These are phyloP conservation scores for Wickerhamiella alocasiicola DNA, from an alignment of 805 yeast species.

Conservation along the genomic window DNA sequence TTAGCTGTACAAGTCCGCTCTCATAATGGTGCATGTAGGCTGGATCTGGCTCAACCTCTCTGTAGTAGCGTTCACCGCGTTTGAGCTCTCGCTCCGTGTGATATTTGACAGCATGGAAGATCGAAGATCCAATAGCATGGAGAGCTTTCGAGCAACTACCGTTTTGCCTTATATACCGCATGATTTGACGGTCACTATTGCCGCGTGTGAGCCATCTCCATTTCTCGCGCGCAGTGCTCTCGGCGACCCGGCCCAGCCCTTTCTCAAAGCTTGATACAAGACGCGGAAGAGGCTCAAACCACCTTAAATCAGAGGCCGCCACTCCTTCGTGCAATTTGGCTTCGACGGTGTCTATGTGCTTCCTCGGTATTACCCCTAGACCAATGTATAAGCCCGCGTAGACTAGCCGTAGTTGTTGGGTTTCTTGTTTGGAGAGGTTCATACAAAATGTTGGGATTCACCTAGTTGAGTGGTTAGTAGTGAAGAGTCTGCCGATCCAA, in stretches of 20 bases:
- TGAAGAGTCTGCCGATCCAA: no score
- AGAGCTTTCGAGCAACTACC: not conserved
- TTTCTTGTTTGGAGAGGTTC: no score
- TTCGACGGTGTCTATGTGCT: no score
- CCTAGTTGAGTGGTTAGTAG: no score
- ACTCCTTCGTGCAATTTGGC: no score
- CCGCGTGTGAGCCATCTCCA: constrained; percentile 2
- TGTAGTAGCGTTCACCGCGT: constrained; percentile 9
- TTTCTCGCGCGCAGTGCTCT: not conserved
- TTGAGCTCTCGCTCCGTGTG: constrained; percentile 3
- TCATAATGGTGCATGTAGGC: constrained; percentile 7
- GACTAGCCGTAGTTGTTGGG: no score
- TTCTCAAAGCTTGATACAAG: no score
- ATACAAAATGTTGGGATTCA: no score
- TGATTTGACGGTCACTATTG: constrained; percentile 1
- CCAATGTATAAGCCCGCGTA: no score
- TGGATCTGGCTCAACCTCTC: not conserved
- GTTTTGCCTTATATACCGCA: constrained; percentile 5
- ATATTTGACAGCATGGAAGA: not conserved
- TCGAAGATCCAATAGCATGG: constrained; percentile 1
- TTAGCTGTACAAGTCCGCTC: not conserved
- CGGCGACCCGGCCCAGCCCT: not conserved
- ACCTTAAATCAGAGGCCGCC: no score
- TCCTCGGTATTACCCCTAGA: no score
- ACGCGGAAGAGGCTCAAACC: no score